Conservation (phyloP, 495 filamentous ascomycete genomes). For the Aspergillus cristatus region DNA sequence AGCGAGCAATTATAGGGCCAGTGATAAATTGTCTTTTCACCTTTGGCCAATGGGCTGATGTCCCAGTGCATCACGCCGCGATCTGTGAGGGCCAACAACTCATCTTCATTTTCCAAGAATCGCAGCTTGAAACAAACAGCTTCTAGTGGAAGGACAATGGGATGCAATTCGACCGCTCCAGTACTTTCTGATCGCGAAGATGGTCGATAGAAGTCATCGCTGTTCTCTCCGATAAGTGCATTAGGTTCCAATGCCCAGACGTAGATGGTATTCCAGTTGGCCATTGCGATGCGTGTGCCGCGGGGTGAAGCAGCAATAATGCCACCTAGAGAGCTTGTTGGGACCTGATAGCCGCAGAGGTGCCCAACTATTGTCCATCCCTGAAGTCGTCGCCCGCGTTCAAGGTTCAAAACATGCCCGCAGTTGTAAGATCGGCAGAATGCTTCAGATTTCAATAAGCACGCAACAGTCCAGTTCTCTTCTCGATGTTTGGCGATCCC, state of each 20-base stretch:
- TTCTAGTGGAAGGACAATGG: slow-evolving; percentile 24
- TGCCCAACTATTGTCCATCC: slow-evolving; percentile 31
- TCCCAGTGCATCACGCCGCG: slow-evolving; percentile 34
- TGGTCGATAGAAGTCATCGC: slow-evolving; percentile 21
- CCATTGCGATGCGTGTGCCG: slow-evolving; percentile 34
- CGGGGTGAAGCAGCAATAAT: slow-evolving; percentile 29
- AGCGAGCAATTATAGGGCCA: background rate
- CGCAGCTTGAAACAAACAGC: slow-evolving; percentile 33
- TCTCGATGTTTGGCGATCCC: slow-evolving; percentile 32
- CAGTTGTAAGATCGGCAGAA: slow-evolving; percentile 16
- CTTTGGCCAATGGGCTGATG: slow-evolving; percentile 15
- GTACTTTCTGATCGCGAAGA: slow-evolving; percentile 14
- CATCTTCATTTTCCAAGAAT: slow-evolving; percentile 30
- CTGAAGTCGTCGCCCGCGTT: slow-evolving; percentile 27
- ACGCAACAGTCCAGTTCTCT: slow-evolving; percentile 33
- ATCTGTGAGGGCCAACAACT: slow-evolving; percentile 38
- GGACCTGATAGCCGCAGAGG: slow-evolving; percentile 31
- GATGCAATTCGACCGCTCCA: slow-evolving; percentile 21
- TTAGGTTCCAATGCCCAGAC: slow-evolving; percentile 37
- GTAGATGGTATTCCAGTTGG: slow-evolving; percentile 37
- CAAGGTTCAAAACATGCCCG: slow-evolving; percentile 31
- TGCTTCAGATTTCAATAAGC: slow-evolving; percentile 27
- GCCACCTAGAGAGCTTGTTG: slow-evolving; percentile 30
- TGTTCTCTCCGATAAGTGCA: slow-evolving; percentile 20
- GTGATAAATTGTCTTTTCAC: slow-evolving; percentile 5